Evolutionary conservation across 1,139 yeast species (phyloP), one percentile per base, ranked within the genome.

Genomic region (Zygosaccharomyces pseudobailii): DNA sequence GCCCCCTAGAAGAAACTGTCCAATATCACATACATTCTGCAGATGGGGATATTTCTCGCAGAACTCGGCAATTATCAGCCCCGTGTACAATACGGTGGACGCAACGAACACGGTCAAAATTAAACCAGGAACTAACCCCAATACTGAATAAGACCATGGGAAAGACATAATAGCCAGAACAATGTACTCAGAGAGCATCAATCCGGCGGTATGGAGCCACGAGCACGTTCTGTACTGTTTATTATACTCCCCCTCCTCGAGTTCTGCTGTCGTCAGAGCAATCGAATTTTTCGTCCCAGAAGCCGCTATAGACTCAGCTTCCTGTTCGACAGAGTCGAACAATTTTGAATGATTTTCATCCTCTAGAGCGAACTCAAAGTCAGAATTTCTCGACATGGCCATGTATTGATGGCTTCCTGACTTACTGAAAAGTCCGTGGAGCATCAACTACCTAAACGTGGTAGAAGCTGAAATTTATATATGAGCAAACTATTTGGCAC

Each of bases 131-230:
- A 79, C 75, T 22, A 79, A 62, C 0, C 85, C 84, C 28, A 80
- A 65, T 3, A 79, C 79, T 1, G 82, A 76, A 56, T 76, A 80
- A 5, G 83, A 75, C 82, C 83, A 78, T 0, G 85, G 85, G 58
- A 80, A 80, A 19, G 82, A 76, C 77, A 80, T 73, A 50, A 79
- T 78, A 7, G 84, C 84, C 51, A 80, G 68, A 56, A 83, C 79
- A 33, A 79, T 78, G 62, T 80, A 80, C 60, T 80, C 84, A 4
- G 82, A 76, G 51, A 79, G 76, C 45, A 80, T 65, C 37, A 80
- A 68, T 5, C 81, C 82, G 0, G 83, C 79, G 0, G 84, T 78
- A 53, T 72, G 75, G 51, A 73, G 76, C 82, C 83, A 77, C 25
- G 82, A 74, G 53, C 82, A 77, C 36, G 76, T 68, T 46, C 78